phyloP scores from a whole-genome alignment of 208 protist species.

The Trypanosoma theileri region DNA sequence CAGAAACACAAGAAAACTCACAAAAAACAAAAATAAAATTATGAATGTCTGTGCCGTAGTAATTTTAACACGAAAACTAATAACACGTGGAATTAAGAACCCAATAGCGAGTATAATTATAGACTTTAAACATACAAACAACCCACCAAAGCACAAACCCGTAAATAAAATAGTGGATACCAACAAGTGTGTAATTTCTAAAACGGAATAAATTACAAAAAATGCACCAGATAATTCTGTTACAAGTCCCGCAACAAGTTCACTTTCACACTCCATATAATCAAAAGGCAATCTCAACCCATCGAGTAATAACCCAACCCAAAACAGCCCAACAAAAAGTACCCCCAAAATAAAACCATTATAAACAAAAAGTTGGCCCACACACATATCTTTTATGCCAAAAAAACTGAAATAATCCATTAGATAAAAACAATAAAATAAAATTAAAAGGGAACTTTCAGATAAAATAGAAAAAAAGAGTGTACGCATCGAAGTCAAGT shows the following conservation, averaged over 20 bases:
- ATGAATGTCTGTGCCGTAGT: slow-evolving; percentile 85
- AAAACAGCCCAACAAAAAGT: slow-evolving; percentile 79
- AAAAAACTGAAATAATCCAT: slow-evolving; percentile 85
- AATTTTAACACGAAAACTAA: slow-evolving; percentile 83
- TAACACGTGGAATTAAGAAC: slow-evolving; percentile 81
- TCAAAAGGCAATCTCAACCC: slow-evolving; percentile 82
- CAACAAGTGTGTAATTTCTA: slow-evolving; percentile 80
- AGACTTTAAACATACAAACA: slow-evolving; percentile 89
- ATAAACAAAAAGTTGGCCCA: slow-evolving; percentile 67
- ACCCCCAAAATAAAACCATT: slow-evolving; percentile 69
- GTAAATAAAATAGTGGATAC: slow-evolving; percentile 67
- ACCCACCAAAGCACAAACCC: slow-evolving; percentile 76
- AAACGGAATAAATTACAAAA: slow-evolving; percentile 87
- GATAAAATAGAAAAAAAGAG: slow-evolving; percentile 83
- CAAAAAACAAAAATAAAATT: slow-evolving; percentile 74
- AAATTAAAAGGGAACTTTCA: slow-evolving; percentile 63
- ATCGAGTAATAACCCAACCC: slow-evolving; percentile 64
- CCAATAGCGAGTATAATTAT: slow-evolving; percentile 64
- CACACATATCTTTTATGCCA: slow-evolving; percentile 79
- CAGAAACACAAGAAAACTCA: slow-evolving; percentile 58
- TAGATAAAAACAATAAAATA: slow-evolving; percentile 72
- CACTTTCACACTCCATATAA: slow-evolving; percentile 89
- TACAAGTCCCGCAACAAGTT: slow-evolving; percentile 79
- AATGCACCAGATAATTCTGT: slow-evolving; percentile 83
- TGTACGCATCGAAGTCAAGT: slow-evolving; percentile 74